Percentiles rank a stretch among this genome's conserved stretches.
Conservation (phyloP, 192 early-diverging fungal genomes). For the Coemansia sp. region DNA sequence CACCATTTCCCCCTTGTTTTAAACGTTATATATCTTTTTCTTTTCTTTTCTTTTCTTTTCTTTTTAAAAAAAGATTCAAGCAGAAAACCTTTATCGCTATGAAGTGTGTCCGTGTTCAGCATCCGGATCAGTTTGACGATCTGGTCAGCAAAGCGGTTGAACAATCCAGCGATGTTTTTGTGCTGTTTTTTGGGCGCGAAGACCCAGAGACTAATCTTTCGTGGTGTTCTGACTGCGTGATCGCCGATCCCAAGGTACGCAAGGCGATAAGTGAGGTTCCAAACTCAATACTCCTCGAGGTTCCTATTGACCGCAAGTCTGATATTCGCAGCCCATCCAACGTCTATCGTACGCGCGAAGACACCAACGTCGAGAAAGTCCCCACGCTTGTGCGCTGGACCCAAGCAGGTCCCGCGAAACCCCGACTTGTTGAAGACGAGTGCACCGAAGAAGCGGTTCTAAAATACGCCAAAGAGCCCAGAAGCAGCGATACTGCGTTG, state of each 20-base stretch:
- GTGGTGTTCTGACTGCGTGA: slow-evolving; percentile 53
- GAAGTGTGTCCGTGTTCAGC: slow-evolving; percentile 42
- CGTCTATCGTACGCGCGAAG: slow-evolving; percentile 31
- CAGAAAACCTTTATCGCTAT: slow-evolving; percentile 10
- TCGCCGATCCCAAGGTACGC: slow-evolving; percentile 51
- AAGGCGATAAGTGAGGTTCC: slow-evolving; percentile 23
- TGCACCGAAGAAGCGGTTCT: slow-evolving; percentile 26
- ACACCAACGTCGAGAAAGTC: slow-evolving; percentile 31
- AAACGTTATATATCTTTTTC: not conserved
- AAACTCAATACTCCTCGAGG: slow-evolving; percentile 38
- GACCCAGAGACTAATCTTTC: slow-evolving; percentile 20
- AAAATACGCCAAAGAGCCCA: slow-evolving; percentile 22
- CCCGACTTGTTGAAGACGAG: slow-evolving; percentile 40
- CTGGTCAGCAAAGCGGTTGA: slow-evolving; percentile 5
- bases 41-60: not conserved
- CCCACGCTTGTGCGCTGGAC: slow-evolving; percentile 49
- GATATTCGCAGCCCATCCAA: slow-evolving; percentile 21
- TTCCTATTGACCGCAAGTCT: slow-evolving; percentile 44
- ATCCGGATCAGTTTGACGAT: slow-evolving; percentile 32
- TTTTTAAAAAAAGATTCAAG: not conserved
- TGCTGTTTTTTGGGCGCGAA: slow-evolving; percentile 55
- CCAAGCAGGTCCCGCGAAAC: slow-evolving; percentile 15
- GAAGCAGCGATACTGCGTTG: not conserved
- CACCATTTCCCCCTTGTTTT: not conserved
- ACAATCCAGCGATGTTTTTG: slow-evolving; percentile 30